Evolutionary conservation across 345 rosid species (phyloP), one percentile per base, ranked within the genome.

Genomic region (Laguncularia racemosa): DNA sequence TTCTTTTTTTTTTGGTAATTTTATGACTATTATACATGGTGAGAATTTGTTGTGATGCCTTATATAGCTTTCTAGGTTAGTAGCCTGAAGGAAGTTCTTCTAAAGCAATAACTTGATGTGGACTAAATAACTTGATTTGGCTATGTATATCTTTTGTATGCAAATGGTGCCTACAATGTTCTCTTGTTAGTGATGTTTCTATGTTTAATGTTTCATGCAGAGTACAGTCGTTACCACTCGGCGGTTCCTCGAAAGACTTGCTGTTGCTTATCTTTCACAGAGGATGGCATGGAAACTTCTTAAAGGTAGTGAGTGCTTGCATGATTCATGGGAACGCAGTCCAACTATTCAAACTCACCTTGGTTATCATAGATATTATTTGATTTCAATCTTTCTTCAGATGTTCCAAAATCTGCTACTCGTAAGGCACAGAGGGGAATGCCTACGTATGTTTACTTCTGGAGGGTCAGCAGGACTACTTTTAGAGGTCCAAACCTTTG

Each of bases 261-360:
- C 99, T 64, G 69, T 84, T 50, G 78, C 79, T 68, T 74, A 85
- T 77, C 80, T 78, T 66, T 93, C 97, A 28, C 96, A 81, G 72
- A 83, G 87, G 67, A 76, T 82, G 77, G 99, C 99, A 33, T 93
- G 97, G 97, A 89, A 93, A 73, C 96, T 93, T 73, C 84, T 93
- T 20, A 93, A 93, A 76, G 99, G 95, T 93, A 85, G 60, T 19
- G 71, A 85, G 60, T 19, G 71, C 54, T 50, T 28, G 8, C 28
- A 45, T 56, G 0, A 33, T 33, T 33, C 40, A 33, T 46, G 26
- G 14, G 51, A 3, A 43, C 48, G 28, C 13, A n/a, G 19, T 20
- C 28, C 26, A 17, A 33, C 46, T 43, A 5, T 12, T 45, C 19
- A 20, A 14, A 6, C 48, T 1, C 12, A 52, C 7, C 14, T 52